phyloP scores from a whole-genome alignment of 306 rosid genomes.

The Psophocarpus tetragonolobus region DNA sequence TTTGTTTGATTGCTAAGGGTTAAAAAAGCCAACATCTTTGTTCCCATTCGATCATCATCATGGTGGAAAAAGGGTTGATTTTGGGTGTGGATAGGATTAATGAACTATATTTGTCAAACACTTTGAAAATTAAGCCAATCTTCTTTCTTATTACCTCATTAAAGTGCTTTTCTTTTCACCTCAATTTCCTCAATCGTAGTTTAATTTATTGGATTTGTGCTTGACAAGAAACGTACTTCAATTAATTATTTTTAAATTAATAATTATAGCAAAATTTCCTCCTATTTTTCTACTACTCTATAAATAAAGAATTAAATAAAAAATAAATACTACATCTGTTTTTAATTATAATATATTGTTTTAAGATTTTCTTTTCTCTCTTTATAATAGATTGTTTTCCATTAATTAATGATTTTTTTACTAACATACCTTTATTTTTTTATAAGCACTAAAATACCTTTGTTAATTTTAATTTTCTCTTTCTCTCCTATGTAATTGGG shows the following conservation, averaged over 20 bases:
- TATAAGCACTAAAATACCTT: too few relatives aligned
- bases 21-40: slow-evolving; percentile 46
- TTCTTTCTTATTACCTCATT: slow-evolving; percentile 43
- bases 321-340: too few relatives aligned
- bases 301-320: too few relatives aligned
- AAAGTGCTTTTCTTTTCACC: slow-evolving; percentile 30
- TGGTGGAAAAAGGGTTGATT: slow-evolving; percentile 56
- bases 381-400: too few relatives aligned
- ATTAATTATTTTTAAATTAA: too few relatives aligned
- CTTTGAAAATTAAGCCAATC: slow-evolving; percentile 40
- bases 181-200: not conserved
- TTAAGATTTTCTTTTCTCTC: too few relatives aligned
- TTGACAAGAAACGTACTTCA: not conserved
- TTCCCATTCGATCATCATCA: slow-evolving; percentile 64
- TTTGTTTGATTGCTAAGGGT: slow-evolving; percentile 59
- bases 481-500: too few relatives aligned
- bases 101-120: slow-evolving; percentile 10
- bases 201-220: not conserved
- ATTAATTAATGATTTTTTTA: too few relatives aligned
- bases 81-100: slow-evolving; percentile 43
- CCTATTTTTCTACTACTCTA: too few relatives aligned
- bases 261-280: not conserved
- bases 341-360: too few relatives aligned
- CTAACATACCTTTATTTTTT: too few relatives aligned
- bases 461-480: too few relatives aligned